A percentile compares a stretch with the other conserved stretches of the same genome.
Evolutionary conservation across 345 rosid genomes (phyloP).

Genomic region (Eucalyptus curtisii): DNA sequence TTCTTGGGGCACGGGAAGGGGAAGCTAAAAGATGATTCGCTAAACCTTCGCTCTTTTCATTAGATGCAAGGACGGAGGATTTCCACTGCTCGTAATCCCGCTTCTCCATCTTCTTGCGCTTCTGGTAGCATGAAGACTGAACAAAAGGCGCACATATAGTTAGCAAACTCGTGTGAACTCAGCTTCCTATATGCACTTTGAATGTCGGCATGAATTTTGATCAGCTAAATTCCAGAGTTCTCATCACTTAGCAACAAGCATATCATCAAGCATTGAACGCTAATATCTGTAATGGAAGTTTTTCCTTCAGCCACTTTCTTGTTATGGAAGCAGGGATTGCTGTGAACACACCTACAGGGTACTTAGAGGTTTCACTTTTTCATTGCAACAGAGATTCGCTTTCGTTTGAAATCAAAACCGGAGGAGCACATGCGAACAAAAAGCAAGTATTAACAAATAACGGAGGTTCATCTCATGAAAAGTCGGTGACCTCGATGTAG

Average conservation of each 20-base stretch:
- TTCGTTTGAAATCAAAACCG: neutral
- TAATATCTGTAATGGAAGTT: neutral
- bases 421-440: neutral
- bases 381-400: neutral
- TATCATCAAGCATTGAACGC: neutral
- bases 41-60: conserved; percentile 17
- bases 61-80: conserved; percentile 46
- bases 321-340: neutral
- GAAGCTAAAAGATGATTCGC: conserved; percentile 17
- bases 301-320: neutral
- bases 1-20: neutral
- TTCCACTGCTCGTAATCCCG: conserved; percentile 72
- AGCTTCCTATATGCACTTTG: neutral
- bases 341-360: neutral
- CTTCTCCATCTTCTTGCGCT: conserved; percentile 48
- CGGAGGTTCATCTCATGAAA: neutral
- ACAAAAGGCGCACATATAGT: neutral
- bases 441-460: neutral
- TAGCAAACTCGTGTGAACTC: neutral
- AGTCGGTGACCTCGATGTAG: neutral
- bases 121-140: conserved; percentile 57
- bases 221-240: neutral
- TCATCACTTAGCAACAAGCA: neutral
- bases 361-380: neutral
- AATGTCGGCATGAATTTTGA: neutral